Base-by-base conservation (phyloP, 495 filamentous ascomycete species). In the Barbatosphaeria neglecta region DNA sequence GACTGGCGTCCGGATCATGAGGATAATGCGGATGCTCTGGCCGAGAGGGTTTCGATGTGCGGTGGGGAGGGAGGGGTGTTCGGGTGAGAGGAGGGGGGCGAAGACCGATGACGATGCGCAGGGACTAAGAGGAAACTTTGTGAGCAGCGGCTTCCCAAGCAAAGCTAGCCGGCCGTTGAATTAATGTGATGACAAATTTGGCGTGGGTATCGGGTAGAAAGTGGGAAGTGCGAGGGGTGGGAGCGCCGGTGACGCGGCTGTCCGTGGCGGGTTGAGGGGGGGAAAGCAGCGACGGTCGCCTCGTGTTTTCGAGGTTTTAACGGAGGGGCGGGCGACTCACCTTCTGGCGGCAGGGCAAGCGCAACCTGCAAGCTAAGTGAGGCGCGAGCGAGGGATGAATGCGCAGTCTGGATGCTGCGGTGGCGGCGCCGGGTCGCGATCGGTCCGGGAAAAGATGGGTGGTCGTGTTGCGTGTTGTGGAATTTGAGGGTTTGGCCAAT, bases 1-100 rank as follows among this genome's bases (percentile, higher is more conserved):
- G 58, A 48, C 41, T 41, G 52, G 41, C 47, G 52, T 45, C 41
- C 58, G 49, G 51, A 49, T 58, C 63, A 68, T 69, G 55, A 50
- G 53, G 46, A 37, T 50, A 18, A 22, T 45, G 27, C 22, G n/a
- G n/a, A n/a, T n/a, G 43, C 13, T 20, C 41, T 39, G 20, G 46
- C 9, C 25, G 22, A 47, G 37, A n/a, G 31, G 10, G 27, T 13
- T 3, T 2, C 9, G 27, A 8, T 31, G 3, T 3, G 31, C 9
- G 13, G 31, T 6, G 31, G 16, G 31, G 31, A 15, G 4, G 10
- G 9, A 35, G 13, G 15, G 31, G 16, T n/a, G 31, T 15, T 35
- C 31, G 15, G 13, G 31, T 15, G 16, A 35, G 31, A 35, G 31
- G n/a, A n/a, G n/a, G n/a, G n/a, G n/a, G n/a, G n/a, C n/a, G n/a